Evolutionary conservation across 176 grass and related monocot genomes (phyloP), one percentile per base, ranked within the genome.

Genomic region (Oryza meridionalis): DNA sequence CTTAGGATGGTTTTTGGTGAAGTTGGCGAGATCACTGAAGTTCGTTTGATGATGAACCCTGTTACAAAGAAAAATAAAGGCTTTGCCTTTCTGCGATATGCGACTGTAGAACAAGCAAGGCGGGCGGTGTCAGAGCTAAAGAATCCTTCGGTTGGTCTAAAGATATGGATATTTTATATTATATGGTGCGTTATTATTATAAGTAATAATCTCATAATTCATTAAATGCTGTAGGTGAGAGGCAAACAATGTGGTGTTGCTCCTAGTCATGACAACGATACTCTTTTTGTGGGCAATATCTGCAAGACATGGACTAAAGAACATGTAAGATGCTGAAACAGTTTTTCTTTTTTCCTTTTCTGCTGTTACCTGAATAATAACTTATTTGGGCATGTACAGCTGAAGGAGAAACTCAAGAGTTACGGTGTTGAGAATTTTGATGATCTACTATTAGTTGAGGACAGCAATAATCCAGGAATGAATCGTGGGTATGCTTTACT

Each of bases 291-390:
- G 27, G 93, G 93, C 33, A 95, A 98, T 81, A 96, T 98, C 42
- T 96, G 96, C 85, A 98, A 96, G 86, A 92, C 93, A 88, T 98
- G 96, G 96, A 95, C 93, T 2, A 95, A 90, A 84, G 96, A 96
- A 81, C 87, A 88, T 76, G 96, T 96, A 92, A 90, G 68, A 64
- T 67, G 65, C 35, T 85, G 67, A 8, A 21, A 78, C 50, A 31
- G 33, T 42, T 82, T 84, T 43, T 69, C 10, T 38, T 2, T 43
- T 37, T 74, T 64, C 15, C 12, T 63, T 50, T 46, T 68, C 63
- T 53, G 33, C 75, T 83, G 43, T 89, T 65, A 21, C 29, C 73
- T 27, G 21, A 81, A 58, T 64, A 76, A 78, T 69, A 66, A 85
- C 70, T 78, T 88, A 15, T 62, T 73, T 75, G 80, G 35, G 59